Conservation (phyloP, 345 rosid genomes). For the Sisymbrium altissimum region DNA sequence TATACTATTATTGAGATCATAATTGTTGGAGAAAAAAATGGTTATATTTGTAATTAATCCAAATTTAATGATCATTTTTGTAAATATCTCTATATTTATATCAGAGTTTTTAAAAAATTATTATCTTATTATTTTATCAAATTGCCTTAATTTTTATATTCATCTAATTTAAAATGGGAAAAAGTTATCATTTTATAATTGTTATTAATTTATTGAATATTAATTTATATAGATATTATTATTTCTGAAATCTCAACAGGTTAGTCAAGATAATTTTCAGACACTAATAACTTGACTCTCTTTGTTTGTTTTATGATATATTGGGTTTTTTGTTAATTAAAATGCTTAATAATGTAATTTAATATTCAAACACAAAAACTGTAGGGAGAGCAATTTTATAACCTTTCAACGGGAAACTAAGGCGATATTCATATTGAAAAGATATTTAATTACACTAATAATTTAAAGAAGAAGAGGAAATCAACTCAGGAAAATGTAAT, state of each 20-base stretch:
- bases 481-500: slow-evolving; percentile 4
- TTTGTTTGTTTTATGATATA: background rate
- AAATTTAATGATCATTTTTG: no score
- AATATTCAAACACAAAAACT: background rate
- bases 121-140: no score
- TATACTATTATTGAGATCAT: no score
- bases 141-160: no score
- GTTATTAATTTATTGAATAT: no score
- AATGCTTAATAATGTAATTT: background rate
- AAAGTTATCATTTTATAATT: no score
- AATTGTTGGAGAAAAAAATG: no score
- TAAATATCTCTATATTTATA: no score
- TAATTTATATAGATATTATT: no score
- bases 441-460: slow-evolving; percentile 13
- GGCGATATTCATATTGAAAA: slow-evolving; percentile 8
- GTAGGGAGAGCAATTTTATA: background rate
- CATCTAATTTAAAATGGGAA: no score
- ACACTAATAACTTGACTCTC: background rate
- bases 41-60: no score
- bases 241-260: background rate
- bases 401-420: background rate
- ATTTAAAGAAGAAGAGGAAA: slow-evolving; percentile 27
- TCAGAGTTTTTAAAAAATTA: no score
- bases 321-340: background rate
- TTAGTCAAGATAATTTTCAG: background rate